A percentile compares a stretch with the other conserved stretches of the same genome.
These are phyloP conservation scores for Berkeleyomyces rouxiae DNA, from an alignment of 2,329 filamentous ascomycete species.

Conservation along the genomic window DNA sequence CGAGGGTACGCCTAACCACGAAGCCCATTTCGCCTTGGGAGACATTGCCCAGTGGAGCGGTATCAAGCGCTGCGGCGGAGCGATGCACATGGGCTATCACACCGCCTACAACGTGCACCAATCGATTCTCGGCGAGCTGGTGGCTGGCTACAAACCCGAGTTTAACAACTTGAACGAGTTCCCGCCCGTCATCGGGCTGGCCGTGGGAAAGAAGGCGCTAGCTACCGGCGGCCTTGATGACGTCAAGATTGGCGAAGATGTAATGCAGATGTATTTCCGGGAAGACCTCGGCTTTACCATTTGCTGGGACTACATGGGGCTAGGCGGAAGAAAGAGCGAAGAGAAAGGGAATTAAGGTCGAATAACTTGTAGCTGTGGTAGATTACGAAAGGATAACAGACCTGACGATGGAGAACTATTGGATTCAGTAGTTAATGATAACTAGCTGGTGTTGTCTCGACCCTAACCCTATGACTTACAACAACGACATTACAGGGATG, in stretches of 20 bases:
- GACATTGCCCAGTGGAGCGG: slow-evolving; percentile 57
- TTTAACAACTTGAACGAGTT: slow-evolving; percentile 36
- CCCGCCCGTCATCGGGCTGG: slow-evolving; percentile 52
- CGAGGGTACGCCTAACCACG: slow-evolving; percentile 35
- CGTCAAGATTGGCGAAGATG: slow-evolving; percentile 42
- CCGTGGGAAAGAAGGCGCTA: slow-evolving; percentile 53
- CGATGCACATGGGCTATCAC: slow-evolving; percentile 56
- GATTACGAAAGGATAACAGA: neutral
- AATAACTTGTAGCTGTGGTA: neutral
- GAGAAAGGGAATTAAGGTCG: neutral
- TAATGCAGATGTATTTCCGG: slow-evolving; percentile 47
- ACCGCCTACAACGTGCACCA: slow-evolving; percentile 52
- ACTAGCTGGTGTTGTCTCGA: too few relatives aligned
- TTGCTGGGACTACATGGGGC: slow-evolving; percentile 37
- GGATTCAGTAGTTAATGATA: neutral
- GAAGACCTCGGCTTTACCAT: slow-evolving; percentile 49
- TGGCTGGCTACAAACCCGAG: slow-evolving; percentile 25
- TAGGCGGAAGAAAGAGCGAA: slow-evolving; percentile 21
- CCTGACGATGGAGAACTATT: neutral
- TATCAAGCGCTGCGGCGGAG: slow-evolving; percentile 63
- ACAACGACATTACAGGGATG: too few relatives aligned
- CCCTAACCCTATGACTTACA: neutral
- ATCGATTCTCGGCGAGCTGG: slow-evolving; percentile 31
- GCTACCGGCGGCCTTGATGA: slow-evolving; percentile 42
- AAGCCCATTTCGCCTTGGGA: slow-evolving; percentile 50